A percentile compares a stretch with the other conserved stretches of the same genome.
Evolutionary conservation across 2,329 filamentous ascomycete species (phyloP).

Genomic region (Neofusicoccum laricinum): DNA sequence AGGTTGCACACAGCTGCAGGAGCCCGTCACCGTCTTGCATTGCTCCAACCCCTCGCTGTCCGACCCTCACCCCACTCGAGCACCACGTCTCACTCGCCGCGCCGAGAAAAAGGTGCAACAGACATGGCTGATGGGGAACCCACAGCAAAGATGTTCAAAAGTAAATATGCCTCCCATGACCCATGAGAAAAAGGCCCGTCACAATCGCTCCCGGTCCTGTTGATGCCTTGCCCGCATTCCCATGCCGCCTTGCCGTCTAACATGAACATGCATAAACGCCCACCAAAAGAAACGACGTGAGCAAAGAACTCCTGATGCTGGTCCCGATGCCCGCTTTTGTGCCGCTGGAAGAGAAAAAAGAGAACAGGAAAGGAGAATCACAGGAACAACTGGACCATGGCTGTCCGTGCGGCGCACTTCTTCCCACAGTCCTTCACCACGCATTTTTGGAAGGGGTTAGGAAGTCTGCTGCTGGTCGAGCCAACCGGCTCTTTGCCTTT

Average conservation of each 20-base stretch:
- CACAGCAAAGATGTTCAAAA: not conserved
- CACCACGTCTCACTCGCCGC: not conserved
- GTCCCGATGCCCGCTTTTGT: not conserved
- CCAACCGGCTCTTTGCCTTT: constrained; percentile 37
- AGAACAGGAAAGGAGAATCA: constrained; percentile 18
- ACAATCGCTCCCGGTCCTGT: not conserved
- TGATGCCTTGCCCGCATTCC: not conserved
- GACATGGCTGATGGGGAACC: no score
- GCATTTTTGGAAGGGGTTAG: constrained; percentile 44
- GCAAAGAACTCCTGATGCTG: constrained; percentile 4
- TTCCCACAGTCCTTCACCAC: constrained; percentile 44
- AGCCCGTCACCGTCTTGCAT: not conserved
- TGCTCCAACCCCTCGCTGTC: not conserved
- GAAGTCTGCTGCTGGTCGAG: constrained; percentile 23
- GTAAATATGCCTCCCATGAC: not conserved
- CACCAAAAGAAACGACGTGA: not conserved
- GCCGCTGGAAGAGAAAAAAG: not conserved
- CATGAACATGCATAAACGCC: not conserved
- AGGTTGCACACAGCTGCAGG: not conserved
- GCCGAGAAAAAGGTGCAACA: not conserved
- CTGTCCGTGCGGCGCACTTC: constrained; percentile 29
- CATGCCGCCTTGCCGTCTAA: not conserved
- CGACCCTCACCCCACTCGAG: not conserved
- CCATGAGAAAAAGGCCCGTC: not conserved
- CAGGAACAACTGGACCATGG: constrained; percentile 43